phyloP scores from a whole-genome alignment of 2,329 filamentous ascomycete species.

The Metarhizium guizhouense region DNA sequence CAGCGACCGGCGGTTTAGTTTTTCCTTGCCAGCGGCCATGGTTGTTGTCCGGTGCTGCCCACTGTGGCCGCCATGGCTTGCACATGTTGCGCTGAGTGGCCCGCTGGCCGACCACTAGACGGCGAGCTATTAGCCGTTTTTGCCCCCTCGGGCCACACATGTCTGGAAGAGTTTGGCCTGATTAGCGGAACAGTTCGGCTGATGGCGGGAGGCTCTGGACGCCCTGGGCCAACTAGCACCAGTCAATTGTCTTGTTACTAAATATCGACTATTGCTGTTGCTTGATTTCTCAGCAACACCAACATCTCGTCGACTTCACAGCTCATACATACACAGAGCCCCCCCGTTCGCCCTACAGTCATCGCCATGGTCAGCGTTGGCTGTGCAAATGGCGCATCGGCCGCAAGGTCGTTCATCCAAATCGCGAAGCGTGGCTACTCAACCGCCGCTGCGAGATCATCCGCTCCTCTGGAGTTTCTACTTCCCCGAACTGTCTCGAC shows the following conservation, averaged over 20 bases:
- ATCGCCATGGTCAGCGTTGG: constrained; percentile 18
- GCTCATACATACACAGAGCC: neutral
- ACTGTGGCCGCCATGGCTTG: neutral
- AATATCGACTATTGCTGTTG: neutral
- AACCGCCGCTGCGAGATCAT: constrained; percentile 14
- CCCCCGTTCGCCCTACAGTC: neutral
- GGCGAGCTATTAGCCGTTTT: neutral
- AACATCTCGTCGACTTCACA: constrained; percentile 2
- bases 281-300: constrained; percentile 9
- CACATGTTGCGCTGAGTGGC: neutral
- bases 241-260: neutral
- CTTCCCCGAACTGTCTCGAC: constrained; percentile 20
- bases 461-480: constrained; percentile 29
- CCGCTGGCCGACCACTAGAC: neutral
- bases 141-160: neutral
- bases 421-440: constrained; percentile 27
- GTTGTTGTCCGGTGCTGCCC: neutral
- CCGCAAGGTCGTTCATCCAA: constrained; percentile 32
- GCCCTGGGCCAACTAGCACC: neutral
- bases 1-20: constrained; percentile 2
- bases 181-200: neutral
- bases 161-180: neutral
- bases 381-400: constrained; percentile 30
- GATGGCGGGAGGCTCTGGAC: neutral
- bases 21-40: neutral